Base-by-base conservation (phyloP, 2,329 filamentous ascomycete genomes). In the Curvularia lunata region DNA sequence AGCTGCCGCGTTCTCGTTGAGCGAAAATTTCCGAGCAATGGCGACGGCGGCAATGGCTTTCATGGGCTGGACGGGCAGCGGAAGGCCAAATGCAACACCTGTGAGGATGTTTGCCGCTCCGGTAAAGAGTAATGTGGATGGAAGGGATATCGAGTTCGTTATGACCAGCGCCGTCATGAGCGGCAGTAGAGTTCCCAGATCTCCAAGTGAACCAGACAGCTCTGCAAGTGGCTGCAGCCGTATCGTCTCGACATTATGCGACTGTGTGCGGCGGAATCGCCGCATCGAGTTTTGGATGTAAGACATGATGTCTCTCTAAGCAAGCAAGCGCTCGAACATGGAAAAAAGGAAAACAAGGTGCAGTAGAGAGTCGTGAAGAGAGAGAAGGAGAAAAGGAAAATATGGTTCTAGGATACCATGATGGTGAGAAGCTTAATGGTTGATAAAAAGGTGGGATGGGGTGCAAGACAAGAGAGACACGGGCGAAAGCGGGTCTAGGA, bases 31-130 rank as follows among this genome's bases (percentile, higher is more conserved):
- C 10, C 86, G 83, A 6, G 88, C 83, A 56, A 97, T 91, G n/a
- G 92, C 91, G 0, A 96, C 90, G 0, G 93, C 91, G 5, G 93
- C 93, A 59, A 98, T 96, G 37, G 94, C 93, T 83, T 89, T 90
- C 87, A 90, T 90, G 0, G 93, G 93, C 79, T 97, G 93, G 0
- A 97, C 92, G 0, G 93, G 93, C 3, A 97, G 79, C 2, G 94
- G 94, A 40, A 98, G 89, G 6, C 94, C 94, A 70, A 97, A 98
- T 30, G 88, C 78, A 1, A 88, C 72, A 18, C 94, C 95, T 0
- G 93, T 97, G 12, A 90, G 70, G 54, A 97, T 86, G 70, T 98
- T 98, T 76, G 90, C 94, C 9, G 93, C 71, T 1, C 95, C 95
- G 0, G 92, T 93, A 74, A 97, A 95, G 5, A 98, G 86, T 0